Base-by-base conservation (phyloP, 345 rosid genomes). In the Mercurialis annua region DNA sequence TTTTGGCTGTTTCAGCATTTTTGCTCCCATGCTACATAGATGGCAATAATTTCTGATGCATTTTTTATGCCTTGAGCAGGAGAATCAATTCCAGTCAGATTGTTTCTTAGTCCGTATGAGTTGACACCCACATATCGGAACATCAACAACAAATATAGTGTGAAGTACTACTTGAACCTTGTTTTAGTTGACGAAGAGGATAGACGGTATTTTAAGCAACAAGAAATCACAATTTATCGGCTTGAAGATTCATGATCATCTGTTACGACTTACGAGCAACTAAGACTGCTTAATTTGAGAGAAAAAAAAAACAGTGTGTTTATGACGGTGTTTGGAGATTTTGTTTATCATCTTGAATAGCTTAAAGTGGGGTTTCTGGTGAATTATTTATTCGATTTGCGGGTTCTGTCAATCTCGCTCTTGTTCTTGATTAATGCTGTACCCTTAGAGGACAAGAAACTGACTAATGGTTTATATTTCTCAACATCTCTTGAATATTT, bases 111-210 rank as follows among this genome's bases (percentile, higher is more conserved):
- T 61, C 99, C 99, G 2, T 94, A 91, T 20, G 99, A 94, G 68
- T 77, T 94, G 82, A 91, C 97, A 7, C 99, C 99, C 49, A 91
- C 99, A 0, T 87, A 91, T 75, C 83, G 87, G 74, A 94, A 91
- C 80, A 88, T 94, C 36, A 94, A 94, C 87, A 91, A 94, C 88
- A 94, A 94, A 78, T 94, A 91, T 78, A 94, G 96, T 16, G 97
- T 91, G 67, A 94, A 94, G 78, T 91, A 94, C 62, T 91, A 85
- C 77, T 80, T 94, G 88, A 94, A 94, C 76, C 96, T 94, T 52
- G 97, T 94, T 56, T 83, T 94, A 64, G 93, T 94, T 1, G 98
- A 92, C 72, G 99, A 94, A 80, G 99, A 94, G 81, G 99, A 92
- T 68, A 90, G 98, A 40, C 86, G 98, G 60, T 94, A 94, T 71